A percentile compares a stretch with the other conserved stretches of the same genome.
Conservation (phyloP, 2,329 filamentous ascomycete species). For the Stagonosporopsis chrysanthemi region DNA sequence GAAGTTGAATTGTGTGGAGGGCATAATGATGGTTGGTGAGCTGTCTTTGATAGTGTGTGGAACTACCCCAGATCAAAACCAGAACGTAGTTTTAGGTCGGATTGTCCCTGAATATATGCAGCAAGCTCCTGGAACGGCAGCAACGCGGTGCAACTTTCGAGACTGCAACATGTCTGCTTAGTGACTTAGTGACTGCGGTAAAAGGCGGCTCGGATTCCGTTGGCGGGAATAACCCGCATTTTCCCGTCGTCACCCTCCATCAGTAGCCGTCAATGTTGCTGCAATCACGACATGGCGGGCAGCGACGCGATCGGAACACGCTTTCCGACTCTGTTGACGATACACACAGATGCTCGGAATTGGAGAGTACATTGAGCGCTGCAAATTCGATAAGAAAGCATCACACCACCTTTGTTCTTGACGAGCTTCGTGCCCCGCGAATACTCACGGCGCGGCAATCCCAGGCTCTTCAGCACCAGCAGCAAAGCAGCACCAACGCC, state of each 20-base stretch:
- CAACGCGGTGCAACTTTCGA: conserved; percentile 1
- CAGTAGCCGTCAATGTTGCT: conserved; percentile 32
- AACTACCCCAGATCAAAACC: conserved; percentile 23
- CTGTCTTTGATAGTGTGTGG: neutral
- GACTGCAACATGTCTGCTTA: conserved; percentile 29
- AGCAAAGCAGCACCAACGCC: neutral
- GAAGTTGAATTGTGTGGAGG: conserved; percentile 67
- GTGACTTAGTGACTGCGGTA: conserved; percentile 34
- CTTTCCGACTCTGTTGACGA: conserved; percentile 18
- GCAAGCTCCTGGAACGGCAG: neutral
- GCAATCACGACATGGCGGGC: conserved; percentile 13
- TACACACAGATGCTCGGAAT: conserved; percentile 8
- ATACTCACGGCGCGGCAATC: neutral
- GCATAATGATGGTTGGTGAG: conserved; percentile 60
- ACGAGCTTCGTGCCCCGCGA: neutral
- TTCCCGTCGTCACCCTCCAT: conserved; percentile 29
- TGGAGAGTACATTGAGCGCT: conserved; percentile 5
- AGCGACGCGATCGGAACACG: conserved; percentile 20
- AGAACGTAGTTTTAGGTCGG: conserved; percentile 24
- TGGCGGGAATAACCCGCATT: conserved; percentile 39
- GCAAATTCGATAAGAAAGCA: neutral
- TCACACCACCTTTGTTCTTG: conserved; percentile 2
- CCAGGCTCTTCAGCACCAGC: neutral
- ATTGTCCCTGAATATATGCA: conserved; percentile 3
- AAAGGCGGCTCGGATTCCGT: conserved; percentile 42